phyloP scores from a whole-genome alignment of 208 protist genomes.

The Willaertia magna region DNA sequence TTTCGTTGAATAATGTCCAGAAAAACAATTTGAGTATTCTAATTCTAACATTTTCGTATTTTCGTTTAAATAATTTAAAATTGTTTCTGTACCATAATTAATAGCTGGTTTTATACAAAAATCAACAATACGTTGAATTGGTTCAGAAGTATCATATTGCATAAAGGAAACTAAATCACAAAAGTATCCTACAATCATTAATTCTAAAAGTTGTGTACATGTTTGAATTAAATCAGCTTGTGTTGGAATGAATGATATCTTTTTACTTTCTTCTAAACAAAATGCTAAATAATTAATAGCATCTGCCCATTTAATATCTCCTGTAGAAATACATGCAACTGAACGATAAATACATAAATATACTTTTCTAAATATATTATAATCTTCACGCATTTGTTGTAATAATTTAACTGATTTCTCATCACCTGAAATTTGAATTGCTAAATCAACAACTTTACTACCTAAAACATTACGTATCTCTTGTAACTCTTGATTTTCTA shows the following conservation, averaged over 20 bases:
- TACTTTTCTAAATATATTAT: not conserved
- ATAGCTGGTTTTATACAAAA: not conserved
- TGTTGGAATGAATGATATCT: not conserved
- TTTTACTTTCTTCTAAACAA: not conserved
- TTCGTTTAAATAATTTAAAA: no score
- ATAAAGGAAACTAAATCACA: no score
- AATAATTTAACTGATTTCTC: not conserved
- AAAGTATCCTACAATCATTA: no score
- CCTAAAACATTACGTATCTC: not conserved
- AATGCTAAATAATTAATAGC: not conserved
- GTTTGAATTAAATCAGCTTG: not conserved
- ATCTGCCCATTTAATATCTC: not conserved
- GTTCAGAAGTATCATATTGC: not conserved
- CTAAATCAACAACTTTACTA: not conserved
- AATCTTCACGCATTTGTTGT: not conserved
- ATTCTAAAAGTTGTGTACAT: not conserved
- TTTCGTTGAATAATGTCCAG: no score
- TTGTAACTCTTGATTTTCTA: not conserved
- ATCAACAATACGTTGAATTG: not conserved
- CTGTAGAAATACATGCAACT: not conserved
- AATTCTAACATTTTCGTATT: no score
- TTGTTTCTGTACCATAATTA: no score
- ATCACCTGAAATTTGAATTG: not conserved
- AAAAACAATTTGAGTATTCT: no score
- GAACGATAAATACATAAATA: not conserved